These are phyloP conservation scores for Aspergillus nanangensis DNA, from an alignment of 495 filamentous ascomycete genomes.

Conservation along the genomic window DNA sequence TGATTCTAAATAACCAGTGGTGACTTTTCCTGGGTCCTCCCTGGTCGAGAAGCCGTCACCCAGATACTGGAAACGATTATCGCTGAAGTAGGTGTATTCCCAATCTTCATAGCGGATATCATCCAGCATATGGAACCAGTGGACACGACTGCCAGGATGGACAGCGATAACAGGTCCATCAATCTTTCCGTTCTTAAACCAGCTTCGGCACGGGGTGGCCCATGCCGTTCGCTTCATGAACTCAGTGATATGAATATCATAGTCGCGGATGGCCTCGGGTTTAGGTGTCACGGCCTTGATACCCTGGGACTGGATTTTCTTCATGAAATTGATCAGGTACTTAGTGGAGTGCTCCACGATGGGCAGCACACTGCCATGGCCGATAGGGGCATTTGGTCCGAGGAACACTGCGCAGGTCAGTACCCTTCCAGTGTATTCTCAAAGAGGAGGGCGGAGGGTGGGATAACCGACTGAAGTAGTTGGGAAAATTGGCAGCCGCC, in stretches of 20 bases:
- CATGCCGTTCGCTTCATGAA: background rate
- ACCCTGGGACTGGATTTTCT: slow-evolving; percentile 27
- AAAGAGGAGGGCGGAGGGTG: no score
- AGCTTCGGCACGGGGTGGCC: background rate
- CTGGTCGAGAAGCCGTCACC: background rate
- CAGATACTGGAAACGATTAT: background rate
- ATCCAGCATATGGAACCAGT: background rate
- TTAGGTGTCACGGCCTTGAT: slow-evolving; percentile 14
- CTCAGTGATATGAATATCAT: no score
- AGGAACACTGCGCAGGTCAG: no score
- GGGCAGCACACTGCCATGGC: slow-evolving; percentile 27
- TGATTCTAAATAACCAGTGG: background rate
- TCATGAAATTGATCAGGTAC: slow-evolving; percentile 35
- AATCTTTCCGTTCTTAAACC: background rate
- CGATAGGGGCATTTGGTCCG: slow-evolving; percentile 31
- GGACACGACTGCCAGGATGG: background rate
- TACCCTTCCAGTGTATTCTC: no score
- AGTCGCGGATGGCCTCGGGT: slow-evolving; percentile 27
- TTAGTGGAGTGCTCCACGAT: slow-evolving; percentile 32
- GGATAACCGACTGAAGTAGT: no score
- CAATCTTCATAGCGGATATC: background rate
- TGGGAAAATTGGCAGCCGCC: slow-evolving; percentile 49
- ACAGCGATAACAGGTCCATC: background rate
- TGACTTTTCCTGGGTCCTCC: background rate
- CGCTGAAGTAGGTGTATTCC: background rate